A percentile compares a stretch with the other conserved stretches of the same genome.
Conservation (phyloP, 192 early-diverging fungal genomes). For the Entophlyctis luteolus region DNA sequence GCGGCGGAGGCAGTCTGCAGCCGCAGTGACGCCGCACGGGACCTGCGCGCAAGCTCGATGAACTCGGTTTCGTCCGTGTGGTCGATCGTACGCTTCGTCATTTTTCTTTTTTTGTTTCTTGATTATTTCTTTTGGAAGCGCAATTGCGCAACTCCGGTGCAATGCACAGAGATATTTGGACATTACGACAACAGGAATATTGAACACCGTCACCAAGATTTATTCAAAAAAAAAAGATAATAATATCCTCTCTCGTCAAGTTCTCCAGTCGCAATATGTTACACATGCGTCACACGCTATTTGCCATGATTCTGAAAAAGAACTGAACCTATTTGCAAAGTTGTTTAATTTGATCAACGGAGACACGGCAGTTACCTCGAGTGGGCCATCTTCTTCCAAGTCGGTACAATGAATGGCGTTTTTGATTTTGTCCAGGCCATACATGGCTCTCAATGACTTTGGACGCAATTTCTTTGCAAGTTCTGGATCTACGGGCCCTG, state of each 20-base stretch:
- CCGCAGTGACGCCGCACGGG: conserved; percentile 28
- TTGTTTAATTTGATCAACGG: neutral
- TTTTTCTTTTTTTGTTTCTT: no score
- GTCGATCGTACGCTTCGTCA: no score
- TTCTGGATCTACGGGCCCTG: conserved; percentile 49
- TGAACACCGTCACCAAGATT: no score
- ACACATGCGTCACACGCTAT: conserved; percentile 5
- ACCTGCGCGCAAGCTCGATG: no score
- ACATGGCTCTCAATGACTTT: conserved; percentile 47
- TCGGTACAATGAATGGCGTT: conserved; percentile 61
- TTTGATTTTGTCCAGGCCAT: conserved; percentile 46
- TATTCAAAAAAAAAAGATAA: no score
- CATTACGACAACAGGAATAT: no score
- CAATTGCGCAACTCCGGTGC: no score
- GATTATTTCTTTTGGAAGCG: no score
- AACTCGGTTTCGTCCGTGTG: no score
- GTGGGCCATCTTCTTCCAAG: conserved; percentile 50
- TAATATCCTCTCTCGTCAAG: no score
- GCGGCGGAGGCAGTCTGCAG: conserved; percentile 36
- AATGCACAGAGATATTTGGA: no score
- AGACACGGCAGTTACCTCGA: conserved; percentile 41
- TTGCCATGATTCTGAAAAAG: conserved; percentile 44
- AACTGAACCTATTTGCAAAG: conserved; percentile 32
- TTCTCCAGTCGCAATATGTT: no score
- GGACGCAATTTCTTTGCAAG: conserved; percentile 44